Conservation (phyloP, 768 basidiomycete genomes). For the Lentinula sp. region DNA sequence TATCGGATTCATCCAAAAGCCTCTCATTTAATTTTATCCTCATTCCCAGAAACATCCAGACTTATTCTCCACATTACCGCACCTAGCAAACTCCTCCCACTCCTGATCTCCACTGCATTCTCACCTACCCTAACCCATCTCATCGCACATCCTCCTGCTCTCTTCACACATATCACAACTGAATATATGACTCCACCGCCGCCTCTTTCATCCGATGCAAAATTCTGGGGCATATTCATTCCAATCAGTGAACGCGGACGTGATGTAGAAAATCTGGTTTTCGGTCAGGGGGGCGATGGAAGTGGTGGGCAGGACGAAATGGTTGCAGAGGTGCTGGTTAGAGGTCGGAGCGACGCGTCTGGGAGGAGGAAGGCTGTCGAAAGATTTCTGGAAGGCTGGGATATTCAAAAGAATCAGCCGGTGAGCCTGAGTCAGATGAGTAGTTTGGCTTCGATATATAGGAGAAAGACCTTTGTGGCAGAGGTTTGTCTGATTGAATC, state of each 20-base stretch:
- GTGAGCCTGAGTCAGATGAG: slow-evolving; percentile 48
- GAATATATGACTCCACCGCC: slow-evolving; percentile 73
- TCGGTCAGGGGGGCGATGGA: slow-evolving; percentile 50
- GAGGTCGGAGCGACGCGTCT: slow-evolving; percentile 31
- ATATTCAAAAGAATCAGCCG: slow-evolving; percentile 22
- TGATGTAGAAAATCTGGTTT: slow-evolving; percentile 58
- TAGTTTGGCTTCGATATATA: slow-evolving; percentile 43
- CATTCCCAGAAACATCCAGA: slow-evolving; percentile 41
- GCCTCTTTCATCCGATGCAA: slow-evolving; percentile 49
- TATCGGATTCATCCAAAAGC: background rate
- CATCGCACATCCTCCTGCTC: slow-evolving; percentile 61
- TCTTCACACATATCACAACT: slow-evolving; percentile 62
- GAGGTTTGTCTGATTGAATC: slow-evolving; percentile 17
- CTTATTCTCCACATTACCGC: slow-evolving; percentile 53
- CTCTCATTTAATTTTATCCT: background rate
- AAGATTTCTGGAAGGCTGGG: slow-evolving; percentile 64
- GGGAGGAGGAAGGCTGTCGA: slow-evolving; percentile 51
- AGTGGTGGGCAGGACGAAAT: slow-evolving; percentile 40
- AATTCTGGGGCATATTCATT: slow-evolving; percentile 78
- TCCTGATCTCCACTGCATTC: slow-evolving; percentile 57
- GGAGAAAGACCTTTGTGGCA: slow-evolving; percentile 26
- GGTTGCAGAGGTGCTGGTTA: slow-evolving; percentile 56
- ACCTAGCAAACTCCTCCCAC: slow-evolving; percentile 42
- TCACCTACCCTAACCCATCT: slow-evolving; percentile 60
- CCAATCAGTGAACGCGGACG: slow-evolving; percentile 57